phyloP scores from a whole-genome alignment of 768 basidiomycete genomes.

The Pleurotus cornucopiae region DNA sequence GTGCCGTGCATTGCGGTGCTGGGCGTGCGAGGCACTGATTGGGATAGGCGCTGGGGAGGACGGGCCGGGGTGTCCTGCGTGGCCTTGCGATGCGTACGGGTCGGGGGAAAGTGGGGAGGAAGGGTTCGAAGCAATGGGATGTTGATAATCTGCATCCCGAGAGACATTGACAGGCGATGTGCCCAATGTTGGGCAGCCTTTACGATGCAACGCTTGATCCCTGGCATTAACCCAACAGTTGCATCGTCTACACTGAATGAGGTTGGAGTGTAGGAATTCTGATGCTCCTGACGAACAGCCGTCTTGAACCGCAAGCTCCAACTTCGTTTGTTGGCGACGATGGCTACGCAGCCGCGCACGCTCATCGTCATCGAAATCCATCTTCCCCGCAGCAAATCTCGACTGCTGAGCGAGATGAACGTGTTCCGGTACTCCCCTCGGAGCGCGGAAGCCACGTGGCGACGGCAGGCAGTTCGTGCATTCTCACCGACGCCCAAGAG shows the following conservation, averaged over 20 bases:
- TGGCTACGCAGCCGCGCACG: constrained; percentile 1
- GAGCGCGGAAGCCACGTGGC: neutral
- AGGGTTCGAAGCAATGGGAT: neutral
- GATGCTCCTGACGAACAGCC: neutral
- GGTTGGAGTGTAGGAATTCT: neutral
- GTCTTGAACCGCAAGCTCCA: neutral
- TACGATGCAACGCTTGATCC: constrained; percentile 6
- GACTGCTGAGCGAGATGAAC: constrained; percentile 3
- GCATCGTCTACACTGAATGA: constrained; percentile 3
- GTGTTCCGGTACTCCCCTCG: constrained; percentile 3
- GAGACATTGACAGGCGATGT: constrained; percentile 4
- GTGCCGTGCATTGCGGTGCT: neutral
- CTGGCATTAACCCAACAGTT: constrained; percentile 4
- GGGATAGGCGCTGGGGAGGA: neutral
- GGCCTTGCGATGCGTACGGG: neutral
- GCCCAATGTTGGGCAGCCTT: constrained; percentile 3
- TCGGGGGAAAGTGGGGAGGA: constrained; percentile 1
- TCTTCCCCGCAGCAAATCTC: constrained; percentile 1
- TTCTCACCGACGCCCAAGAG: constrained; percentile 5
- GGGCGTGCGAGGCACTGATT: constrained; percentile 3
- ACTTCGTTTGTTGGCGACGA: constrained; percentile 7
- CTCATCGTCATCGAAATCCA: constrained; percentile 6
- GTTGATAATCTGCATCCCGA: neutral
- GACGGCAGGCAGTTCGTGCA: constrained; percentile 3
- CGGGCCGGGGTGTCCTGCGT: constrained; percentile 1